Percentiles rank a stretch among this genome's conserved stretches.
Conservation (phyloP, 2,329 filamentous ascomycete genomes). For the Diaporthe vexans region DNA sequence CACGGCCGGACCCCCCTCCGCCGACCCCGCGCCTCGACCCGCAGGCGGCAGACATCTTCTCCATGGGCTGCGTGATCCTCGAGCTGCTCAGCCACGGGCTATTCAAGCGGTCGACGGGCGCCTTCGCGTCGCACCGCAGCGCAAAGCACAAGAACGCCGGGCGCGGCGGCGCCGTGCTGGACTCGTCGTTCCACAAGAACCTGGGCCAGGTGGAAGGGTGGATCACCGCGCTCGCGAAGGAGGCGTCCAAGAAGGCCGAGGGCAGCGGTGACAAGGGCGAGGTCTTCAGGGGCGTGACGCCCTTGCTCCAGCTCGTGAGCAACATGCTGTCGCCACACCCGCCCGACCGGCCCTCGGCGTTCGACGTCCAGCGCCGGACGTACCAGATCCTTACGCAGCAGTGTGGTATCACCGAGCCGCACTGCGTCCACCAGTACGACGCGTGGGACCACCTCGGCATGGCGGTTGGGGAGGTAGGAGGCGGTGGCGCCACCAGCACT, state of each 20-base stretch:
- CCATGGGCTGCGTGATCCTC: conserved; percentile 79
- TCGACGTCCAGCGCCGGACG: conserved; percentile 65
- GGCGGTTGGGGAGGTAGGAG: not conserved
- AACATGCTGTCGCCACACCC: conserved; percentile 69
- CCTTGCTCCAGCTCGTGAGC: conserved; percentile 66
- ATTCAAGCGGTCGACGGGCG: conserved; percentile 75
- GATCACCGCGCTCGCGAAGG: conserved; percentile 73
- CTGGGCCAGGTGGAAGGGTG: conserved; percentile 77
- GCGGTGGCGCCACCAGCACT: not conserved
- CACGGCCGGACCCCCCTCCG: conserved; percentile 47
- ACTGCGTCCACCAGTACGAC: conserved; percentile 67
- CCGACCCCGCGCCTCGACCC: conserved; percentile 60
- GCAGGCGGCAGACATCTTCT: conserved; percentile 79
- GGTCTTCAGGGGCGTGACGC: conserved; percentile 64
- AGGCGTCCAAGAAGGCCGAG: conserved; percentile 65
- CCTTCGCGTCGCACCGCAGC: conserved; percentile 76
- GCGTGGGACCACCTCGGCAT: conserved; percentile 48
- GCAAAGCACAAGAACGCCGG: conserved; percentile 73
- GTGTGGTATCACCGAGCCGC: conserved; percentile 63
- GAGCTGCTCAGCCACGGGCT: conserved; percentile 77
- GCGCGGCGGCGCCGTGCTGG: conserved; percentile 72
- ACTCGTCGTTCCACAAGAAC: conserved; percentile 81
- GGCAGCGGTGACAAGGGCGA: conserved; percentile 49
- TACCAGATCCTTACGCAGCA: conserved; percentile 66
- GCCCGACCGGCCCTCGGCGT: conserved; percentile 65